Evolutionary conservation across 441 rosid genomes (phyloP), one percentile per base, ranked within the genome.

Genomic region (Breynia disticha): DNA sequence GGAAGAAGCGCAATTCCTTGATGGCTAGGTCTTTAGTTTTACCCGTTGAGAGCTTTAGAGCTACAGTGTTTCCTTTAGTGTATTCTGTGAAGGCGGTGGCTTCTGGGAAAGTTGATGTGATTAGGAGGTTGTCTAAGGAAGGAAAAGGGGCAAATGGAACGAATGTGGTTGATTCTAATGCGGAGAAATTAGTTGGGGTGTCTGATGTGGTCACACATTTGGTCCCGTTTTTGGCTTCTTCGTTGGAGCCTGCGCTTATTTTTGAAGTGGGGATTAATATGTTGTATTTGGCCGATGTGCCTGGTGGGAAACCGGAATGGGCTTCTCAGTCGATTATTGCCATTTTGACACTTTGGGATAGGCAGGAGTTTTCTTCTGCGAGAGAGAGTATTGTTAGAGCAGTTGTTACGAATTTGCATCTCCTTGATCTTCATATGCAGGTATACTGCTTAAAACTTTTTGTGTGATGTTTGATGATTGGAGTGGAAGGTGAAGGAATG

Each of bases 261-360:
- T 93, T 82, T 62, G 99, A 93, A 61, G 99, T 93, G 21, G 99
- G 96, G 24, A 89, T 93, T 57, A 89, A 89, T 69, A 86, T 89
- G 99, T 68, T 88, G 69, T 80, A 84, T 68, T 76, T 93, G 74
- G 99, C 99, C 24, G 99, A 93, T 76, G 97, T 86, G 57, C 88
- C 95, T 42, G 97, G 99, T 50, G 99, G 99, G 68, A 93, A 89
- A 80, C 90, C 97, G 0, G 99, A 93, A 71, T 93, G 97, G 97
- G 97, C 99, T 65, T 82, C 97, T 12, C 95, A 78, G 68, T 93
- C 97, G 17, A 86, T 81, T 59, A 86, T 86, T 55, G 97, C 99
- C 7, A 80, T 89, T 63, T 79, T 93, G 81, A 93, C 95, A 15
- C 96, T 93, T 18, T 89, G 99, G 99, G 97, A 89, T 59, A 77